Evolutionary conservation across 257 asterid genomes (phyloP), one percentile per base, ranked within the genome.

Genomic region (Leonotis leonurus): DNA sequence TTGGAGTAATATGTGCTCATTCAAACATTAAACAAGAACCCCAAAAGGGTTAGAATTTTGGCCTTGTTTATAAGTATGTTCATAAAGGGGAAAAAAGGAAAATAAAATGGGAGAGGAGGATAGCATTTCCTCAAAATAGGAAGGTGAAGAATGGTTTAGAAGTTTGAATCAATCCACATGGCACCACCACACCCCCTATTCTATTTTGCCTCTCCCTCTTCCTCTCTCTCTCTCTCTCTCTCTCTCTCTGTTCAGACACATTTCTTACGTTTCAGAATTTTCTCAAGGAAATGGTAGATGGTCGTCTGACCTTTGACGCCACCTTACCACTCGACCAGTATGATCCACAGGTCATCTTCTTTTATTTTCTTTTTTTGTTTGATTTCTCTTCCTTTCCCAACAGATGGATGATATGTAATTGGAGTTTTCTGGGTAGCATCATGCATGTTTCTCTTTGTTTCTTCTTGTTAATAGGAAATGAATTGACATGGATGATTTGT

Each of bases 111-210:
- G 3, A 27, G 33, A 27, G 33, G 33, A 27, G 33, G 6, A 27
- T 35, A 11, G 10, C 41, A 21, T 60, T 25, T 55, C 70, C 68
- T 45, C 21, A 64, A 70, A 29, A 26, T 27, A 56, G 77, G 77
- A 35, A 60, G 50, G 11, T n/a, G 62, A 61, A 27, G 43, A 62
- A 49, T 67, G 62, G 35, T 35, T 73, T 73, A 64, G 69, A 50
- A 46, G 58, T 32, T 54, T 53, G 36, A 37, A 27, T 32, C 5
- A 32, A 54, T 73, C 66, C 70, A 73, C 66, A 6, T 66, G 73
- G 55, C 77, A 60, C 61, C 39, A 24, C 60, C 35, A 54, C 16
- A 35, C 20, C 59, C 36, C 17, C 36, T 32, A 2, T 44, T 56
- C 40, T n/a, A 25, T 14, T n/a, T 22, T 17, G 7, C 12, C 4